These are phyloP conservation scores for Populus ilicifolia DNA, from an alignment of 345 rosid genomes.

Conservation along the genomic window DNA sequence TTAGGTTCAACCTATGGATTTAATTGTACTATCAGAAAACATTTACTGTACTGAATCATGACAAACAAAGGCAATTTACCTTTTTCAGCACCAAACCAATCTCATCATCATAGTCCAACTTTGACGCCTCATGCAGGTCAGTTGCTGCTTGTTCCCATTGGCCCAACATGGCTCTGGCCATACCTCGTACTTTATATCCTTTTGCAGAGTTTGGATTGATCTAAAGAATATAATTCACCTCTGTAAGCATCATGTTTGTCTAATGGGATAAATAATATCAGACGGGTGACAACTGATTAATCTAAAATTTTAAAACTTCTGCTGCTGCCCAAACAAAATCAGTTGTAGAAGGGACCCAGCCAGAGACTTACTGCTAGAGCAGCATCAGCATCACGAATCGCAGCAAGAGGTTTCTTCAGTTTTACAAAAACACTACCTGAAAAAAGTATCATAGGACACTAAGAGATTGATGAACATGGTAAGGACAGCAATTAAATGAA, in stretches of 20 bases:
- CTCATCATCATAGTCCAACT: conserved; percentile 83
- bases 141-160: conserved; percentile 74
- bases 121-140: conserved; percentile 77
- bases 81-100: conserved; percentile 56
- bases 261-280: background rate
- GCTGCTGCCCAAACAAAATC: conserved; percentile 1
- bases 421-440: conserved; percentile 59
- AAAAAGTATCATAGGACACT: conserved; percentile 16
- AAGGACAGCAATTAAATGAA: background rate
- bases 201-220: conserved; percentile 84
- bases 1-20: conserved; percentile 73
- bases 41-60: background rate
- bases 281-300: conserved; percentile 1
- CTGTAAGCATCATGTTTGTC: background rate
- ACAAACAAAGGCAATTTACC: conserved; percentile 34
- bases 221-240: conserved; percentile 33
- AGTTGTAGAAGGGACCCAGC: conserved; percentile 4
- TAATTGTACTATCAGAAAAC: conserved; percentile 6
- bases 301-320: conserved; percentile 1
- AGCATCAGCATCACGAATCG: conserved; percentile 64
- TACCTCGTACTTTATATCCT: conserved; percentile 78
- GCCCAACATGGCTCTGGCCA: conserved; percentile 76
- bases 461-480: conserved; percentile 5
- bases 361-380: conserved; percentile 58
- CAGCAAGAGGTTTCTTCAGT: conserved; percentile 77